These are phyloP conservation scores for Aspergillus campestris DNA, from an alignment of 495 filamentous ascomycete genomes.

Conservation along the genomic window DNA sequence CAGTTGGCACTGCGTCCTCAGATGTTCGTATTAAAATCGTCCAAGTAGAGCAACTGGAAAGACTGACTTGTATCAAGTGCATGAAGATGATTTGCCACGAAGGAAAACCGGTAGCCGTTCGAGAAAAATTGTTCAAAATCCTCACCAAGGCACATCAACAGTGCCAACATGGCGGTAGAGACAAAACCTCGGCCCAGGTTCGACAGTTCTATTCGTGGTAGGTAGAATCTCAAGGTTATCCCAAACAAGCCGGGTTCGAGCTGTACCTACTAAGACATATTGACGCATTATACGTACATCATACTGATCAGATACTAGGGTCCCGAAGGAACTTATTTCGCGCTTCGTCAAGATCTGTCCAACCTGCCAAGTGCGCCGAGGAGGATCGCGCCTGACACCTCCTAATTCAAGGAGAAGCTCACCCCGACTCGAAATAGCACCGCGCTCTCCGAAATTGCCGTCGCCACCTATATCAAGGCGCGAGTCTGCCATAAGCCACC, in stretches of 20 bases:
- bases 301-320: constrained; percentile 22
- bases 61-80: constrained; percentile 19
- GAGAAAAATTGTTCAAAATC: constrained; percentile 49
- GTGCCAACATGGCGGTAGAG: constrained; percentile 51
- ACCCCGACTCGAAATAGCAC: constrained; percentile 27
- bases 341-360: constrained; percentile 51
- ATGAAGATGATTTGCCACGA: constrained; percentile 48
- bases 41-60: neutral
- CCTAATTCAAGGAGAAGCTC: constrained; percentile 38
- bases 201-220: constrained; percentile 52
- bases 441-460: constrained; percentile 34
- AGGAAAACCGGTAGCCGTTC: constrained; percentile 52
- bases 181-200: constrained; percentile 52
- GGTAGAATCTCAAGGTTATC: constrained; percentile 2
- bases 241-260: neutral
- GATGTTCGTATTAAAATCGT: constrained; percentile 19
- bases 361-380: constrained; percentile 40
- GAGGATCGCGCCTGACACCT: constrained; percentile 36
- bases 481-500: constrained; percentile 24
- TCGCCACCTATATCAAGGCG: constrained; percentile 32
- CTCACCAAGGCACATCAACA: constrained; percentile 49
- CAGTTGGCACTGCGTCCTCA: constrained; percentile 25
- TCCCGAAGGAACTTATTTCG: constrained; percentile 50
- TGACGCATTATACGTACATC: too few relatives aligned
- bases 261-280: too few relatives aligned